Conservation (phyloP, 805 yeast species). For the Yarrowia sp. region DNA sequence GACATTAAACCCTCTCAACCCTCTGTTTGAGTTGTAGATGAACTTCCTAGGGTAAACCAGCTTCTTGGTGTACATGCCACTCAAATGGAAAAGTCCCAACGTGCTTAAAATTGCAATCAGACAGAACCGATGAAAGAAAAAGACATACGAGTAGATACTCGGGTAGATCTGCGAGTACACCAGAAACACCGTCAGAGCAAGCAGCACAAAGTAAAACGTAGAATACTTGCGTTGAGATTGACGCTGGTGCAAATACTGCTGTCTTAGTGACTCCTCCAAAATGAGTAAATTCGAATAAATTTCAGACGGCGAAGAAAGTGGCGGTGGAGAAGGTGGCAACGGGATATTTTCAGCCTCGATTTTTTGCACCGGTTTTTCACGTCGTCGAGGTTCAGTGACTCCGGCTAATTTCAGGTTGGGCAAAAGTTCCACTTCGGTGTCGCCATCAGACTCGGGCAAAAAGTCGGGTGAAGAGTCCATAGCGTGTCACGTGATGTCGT, state of each 20-base stretch:
- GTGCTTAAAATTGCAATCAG: constrained; percentile 65
- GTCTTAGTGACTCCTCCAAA: constrained; percentile 79
- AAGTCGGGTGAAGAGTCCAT: constrained; percentile 1
- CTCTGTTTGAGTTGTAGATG: constrained; percentile 80
- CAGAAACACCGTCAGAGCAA: constrained; percentile 36
- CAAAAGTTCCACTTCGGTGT: constrained; percentile 20
- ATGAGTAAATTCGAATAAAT: constrained; percentile 78
- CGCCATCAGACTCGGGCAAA: constrained; percentile 20
- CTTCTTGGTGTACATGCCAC: constrained; percentile 87
- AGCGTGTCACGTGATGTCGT: not conserved
- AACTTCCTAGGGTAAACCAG: constrained; percentile 79
- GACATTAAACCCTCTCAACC: constrained; percentile 77
- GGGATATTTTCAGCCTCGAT: constrained; percentile 5
- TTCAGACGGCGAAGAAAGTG: constrained; percentile 42
- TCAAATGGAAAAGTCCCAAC: constrained; percentile 69
- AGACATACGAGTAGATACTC: constrained; percentile 39
- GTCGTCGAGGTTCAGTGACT: constrained; percentile 7
- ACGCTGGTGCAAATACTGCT: constrained; percentile 73
- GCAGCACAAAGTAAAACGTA: constrained; percentile 45
- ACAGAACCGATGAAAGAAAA: constrained; percentile 43
- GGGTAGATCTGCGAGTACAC: constrained; percentile 36
- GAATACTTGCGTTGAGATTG: constrained; percentile 61
- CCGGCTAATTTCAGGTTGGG: not conserved
- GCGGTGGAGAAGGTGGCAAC: constrained; percentile 17
- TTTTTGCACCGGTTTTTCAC: constrained; percentile 4